These are phyloP conservation scores for Berkeleyomyces basicola DNA, from an alignment of 2,329 filamentous ascomycete species.

Conservation along the genomic window DNA sequence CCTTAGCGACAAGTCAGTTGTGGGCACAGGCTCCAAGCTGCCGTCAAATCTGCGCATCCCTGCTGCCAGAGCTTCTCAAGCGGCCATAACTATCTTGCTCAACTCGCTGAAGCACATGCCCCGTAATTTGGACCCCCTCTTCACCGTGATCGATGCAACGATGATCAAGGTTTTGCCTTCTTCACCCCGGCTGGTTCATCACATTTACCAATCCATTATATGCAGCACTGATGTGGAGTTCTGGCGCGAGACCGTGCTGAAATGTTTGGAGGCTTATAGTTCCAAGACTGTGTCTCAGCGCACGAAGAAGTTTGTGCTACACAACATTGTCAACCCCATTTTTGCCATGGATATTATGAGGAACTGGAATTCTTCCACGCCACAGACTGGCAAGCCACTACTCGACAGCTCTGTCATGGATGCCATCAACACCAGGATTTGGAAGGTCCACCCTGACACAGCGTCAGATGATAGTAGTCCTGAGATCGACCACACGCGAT, in stretches of 20 bases:
- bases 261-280: slow-evolving; percentile 77
- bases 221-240: slow-evolving; percentile 72
- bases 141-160: slow-evolving; percentile 67
- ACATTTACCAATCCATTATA: slow-evolving; percentile 75
- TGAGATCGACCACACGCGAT: slow-evolving; percentile 85
- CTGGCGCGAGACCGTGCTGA: slow-evolving; percentile 64
- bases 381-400: slow-evolving; percentile 40
- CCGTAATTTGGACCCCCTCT: slow-evolving; percentile 66
- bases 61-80: slow-evolving; percentile 49
- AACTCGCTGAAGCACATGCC: slow-evolving; percentile 60
- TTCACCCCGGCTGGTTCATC: slow-evolving; percentile 58
- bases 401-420: slow-evolving; percentile 82
- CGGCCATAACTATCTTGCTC: slow-evolving; percentile 72
- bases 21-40: slow-evolving; percentile 46
- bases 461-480: slow-evolving; percentile 64
- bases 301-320: slow-evolving; percentile 83
- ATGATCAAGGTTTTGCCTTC: slow-evolving; percentile 68
- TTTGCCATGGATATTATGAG: slow-evolving; percentile 91
- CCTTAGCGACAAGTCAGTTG: slow-evolving; percentile 6
- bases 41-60: slow-evolving; percentile 60
- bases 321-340: slow-evolving; percentile 87
- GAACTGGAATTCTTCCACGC: slow-evolving; percentile 46
- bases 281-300: slow-evolving; percentile 65
- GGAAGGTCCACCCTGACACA: slow-evolving; percentile 77
- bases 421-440: slow-evolving; percentile 78